These are phyloP conservation scores for Tetradesmus obliquus DNA, from an alignment of 139 green algal genomes.

Conservation along the genomic window DNA sequence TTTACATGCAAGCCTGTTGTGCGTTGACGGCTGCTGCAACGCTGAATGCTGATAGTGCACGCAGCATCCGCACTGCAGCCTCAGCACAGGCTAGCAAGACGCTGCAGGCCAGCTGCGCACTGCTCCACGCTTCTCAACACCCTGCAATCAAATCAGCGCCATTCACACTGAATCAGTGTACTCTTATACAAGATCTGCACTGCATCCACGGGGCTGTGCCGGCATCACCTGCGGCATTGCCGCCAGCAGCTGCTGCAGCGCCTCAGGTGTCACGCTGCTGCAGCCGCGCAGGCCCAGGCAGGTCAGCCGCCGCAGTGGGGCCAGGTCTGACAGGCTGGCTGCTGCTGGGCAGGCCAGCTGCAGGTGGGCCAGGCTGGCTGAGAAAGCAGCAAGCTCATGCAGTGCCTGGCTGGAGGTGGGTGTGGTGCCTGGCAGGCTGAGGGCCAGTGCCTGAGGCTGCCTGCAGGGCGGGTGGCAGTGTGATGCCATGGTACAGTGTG, in stretches of 20 bases:
- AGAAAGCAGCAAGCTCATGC: conserved; percentile 34
- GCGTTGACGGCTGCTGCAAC: no score
- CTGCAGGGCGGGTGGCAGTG: not conserved
- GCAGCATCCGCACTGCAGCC: no score
- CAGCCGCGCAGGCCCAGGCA: conserved; percentile 54
- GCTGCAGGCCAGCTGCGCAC: no score
- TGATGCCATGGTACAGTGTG: not conserved
- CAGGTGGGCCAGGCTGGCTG: conserved; percentile 33
- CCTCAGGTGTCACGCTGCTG: not conserved
- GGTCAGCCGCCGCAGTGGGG: not conserved
- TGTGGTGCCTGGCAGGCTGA: conserved; percentile 16
- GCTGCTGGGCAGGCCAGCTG: conserved; percentile 7
- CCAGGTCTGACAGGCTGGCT: not conserved
- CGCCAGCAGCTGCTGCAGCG: not conserved
- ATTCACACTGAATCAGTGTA: no score
- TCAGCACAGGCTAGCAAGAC: no score
- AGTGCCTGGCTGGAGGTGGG: not conserved
- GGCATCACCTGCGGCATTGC: conserved; percentile 11
- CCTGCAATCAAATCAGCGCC: no score
- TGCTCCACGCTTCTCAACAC: no score
- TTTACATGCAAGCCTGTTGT: no score
- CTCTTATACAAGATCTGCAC: no score
- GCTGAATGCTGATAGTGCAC: no score
- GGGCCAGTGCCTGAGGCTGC: conserved; percentile 34
- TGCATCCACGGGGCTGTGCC: not conserved